A percentile compares a stretch with the other conserved stretches of the same genome.
Evolutionary conservation across 1,139 yeast genomes (phyloP).

Genomic region (Zygosaccharomyces sapae): DNA sequence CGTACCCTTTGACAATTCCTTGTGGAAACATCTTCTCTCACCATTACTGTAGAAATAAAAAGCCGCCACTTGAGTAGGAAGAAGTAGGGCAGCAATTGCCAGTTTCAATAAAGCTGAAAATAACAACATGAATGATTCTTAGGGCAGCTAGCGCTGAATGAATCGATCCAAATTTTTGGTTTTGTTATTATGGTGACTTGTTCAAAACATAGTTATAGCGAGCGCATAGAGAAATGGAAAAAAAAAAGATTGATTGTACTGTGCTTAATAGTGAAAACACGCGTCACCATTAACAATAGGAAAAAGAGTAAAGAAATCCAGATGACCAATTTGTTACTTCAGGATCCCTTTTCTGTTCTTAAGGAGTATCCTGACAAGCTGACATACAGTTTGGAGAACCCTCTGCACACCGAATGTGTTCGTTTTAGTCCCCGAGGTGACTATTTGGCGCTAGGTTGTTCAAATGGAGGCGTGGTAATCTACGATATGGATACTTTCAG

Average conservation of each 20-base stretch:
- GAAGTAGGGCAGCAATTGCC: constrained; percentile 17
- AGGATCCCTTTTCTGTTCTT: constrained; percentile 89
- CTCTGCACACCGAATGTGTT: constrained; percentile 69
- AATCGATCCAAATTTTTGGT: not conserved
- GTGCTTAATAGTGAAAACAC: constrained; percentile 4
- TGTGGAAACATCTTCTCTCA: constrained; percentile 59
- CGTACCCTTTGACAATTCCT: constrained; percentile 58
- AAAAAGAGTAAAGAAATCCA: not conserved
- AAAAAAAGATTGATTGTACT: constrained; percentile 8
- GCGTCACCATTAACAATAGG: constrained; percentile 6
- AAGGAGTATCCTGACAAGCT: constrained; percentile 88
- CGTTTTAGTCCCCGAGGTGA: constrained; percentile 76
- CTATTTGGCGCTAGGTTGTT: constrained; percentile 80
- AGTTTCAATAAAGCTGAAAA: constrained; percentile 9
- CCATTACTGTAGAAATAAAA: constrained; percentile 52
- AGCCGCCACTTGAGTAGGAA: constrained; percentile 31
- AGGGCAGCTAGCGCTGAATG: not conserved
- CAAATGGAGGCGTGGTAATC: constrained; percentile 73
- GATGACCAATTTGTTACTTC: constrained; percentile 63
- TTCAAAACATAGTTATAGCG: not conserved
- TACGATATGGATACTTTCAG: constrained; percentile 64
- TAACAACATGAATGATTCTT: constrained; percentile 7
- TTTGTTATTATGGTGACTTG: constrained; percentile 4
- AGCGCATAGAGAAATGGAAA: constrained; percentile 1
- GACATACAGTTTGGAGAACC: constrained; percentile 52